Percentiles rank a stretch among this genome's conserved stretches.
These are phyloP conservation scores for Pulicaria dysenterica DNA, from an alignment of 129 eudicot species.

Conservation along the genomic window DNA sequence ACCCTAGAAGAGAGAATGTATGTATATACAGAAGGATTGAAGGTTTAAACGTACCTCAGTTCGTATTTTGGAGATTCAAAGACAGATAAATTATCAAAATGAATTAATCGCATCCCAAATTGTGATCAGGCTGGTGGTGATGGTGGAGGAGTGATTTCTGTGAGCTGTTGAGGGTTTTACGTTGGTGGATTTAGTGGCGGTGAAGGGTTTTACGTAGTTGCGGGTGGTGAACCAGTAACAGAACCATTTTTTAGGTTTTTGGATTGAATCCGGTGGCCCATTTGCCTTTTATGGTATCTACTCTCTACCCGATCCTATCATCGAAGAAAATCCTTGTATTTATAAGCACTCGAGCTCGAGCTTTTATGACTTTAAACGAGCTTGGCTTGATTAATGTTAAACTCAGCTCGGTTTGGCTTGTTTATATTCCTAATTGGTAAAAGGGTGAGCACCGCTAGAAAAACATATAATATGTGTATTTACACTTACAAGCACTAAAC, in stretches of 20 bases:
- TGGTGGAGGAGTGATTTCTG: constrained; percentile 1
- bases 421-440: no score
- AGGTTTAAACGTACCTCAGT: constrained; percentile 25
- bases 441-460: no score
- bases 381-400: no score
- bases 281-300: not conserved
- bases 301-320: no score
- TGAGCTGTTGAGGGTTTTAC: constrained; percentile 42
- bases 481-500: no score
- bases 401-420: no score
- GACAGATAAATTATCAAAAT: constrained; percentile 1
- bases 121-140: constrained; percentile 8
- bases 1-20: not conserved
- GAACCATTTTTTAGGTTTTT: constrained; percentile 30
- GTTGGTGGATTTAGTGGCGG: constrained; percentile 29
- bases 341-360: no score
- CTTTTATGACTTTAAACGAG: no score
- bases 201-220: constrained; percentile 41
- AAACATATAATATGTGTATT: no score
- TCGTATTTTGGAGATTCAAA: constrained; percentile 10
- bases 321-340: no score
- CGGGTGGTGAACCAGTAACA: constrained; percentile 21
- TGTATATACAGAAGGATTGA: constrained; percentile 11
- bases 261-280: constrained; percentile 33
- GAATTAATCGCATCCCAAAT: constrained; percentile 19